Evolutionary conservation across 805 yeast species (phyloP), one percentile per base, ranked within the genome.

Genomic region (Pichia gijzeniarum): DNA sequence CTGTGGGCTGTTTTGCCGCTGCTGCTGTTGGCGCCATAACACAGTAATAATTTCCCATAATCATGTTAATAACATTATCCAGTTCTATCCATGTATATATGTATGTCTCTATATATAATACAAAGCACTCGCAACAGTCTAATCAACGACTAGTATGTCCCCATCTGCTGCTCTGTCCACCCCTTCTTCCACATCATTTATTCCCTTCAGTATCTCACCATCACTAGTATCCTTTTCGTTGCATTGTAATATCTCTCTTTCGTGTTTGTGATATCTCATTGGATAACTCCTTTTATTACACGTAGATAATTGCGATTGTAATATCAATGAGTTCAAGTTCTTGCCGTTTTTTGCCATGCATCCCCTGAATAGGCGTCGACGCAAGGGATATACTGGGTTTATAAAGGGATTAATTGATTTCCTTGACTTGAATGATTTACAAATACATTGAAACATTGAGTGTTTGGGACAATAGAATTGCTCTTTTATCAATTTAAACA

Each of bases 391-490:
- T 5, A 49, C 46, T 12, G 58, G 57, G 35, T 53, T 53, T 1
- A 45, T 41, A 14, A 51, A 53, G 19, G 48, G 40, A 19, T 48
- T 48, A 28, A 48, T 38, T 17, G 44, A 44, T 38, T 47, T 52
- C 33, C 51, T 45, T 9, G 50, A 35, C 10, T 44, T 47, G 35
- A 40, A 25, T 12, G 53, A 43, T 22, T 48, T 46, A 40, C 61
- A 57, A 9, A 49, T 45, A 45, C 64, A 60, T 39, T 53, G 59
- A 39, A 58, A 50, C 27, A 55, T 44, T 20, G 57, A 54, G 41
- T 61, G 64, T 31, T 53, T 56, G 6, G 64, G 58, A 47, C 63
- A 61, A 20, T 47, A 40, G 5, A 59, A 43, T 10, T 25, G 28
- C 28, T 25, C 28, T 25, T 25, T 25, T 6, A 3, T 50, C 46